Base-by-base conservation (phyloP, 108 stramenopile genomes). In the Epipyxis sp. region DNA sequence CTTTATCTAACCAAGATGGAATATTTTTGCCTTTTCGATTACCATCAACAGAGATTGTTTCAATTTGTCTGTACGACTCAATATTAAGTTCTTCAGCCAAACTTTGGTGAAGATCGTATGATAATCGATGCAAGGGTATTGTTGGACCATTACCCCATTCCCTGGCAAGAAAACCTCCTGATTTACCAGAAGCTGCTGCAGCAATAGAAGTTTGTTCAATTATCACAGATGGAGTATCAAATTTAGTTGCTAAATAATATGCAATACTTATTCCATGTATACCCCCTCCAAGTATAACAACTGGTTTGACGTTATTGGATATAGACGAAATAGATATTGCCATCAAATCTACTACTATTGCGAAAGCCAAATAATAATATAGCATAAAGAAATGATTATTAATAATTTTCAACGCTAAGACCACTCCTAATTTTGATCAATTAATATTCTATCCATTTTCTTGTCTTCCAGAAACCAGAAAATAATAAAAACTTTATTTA, bases 101-200 rank as follows among this genome's bases (percentile, higher is more conserved):
- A 20, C 84, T 74, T 59, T 86, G 86, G 79, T 93, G 92, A 87
- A 93, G 84, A 71, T 92, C 92, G 80, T 94, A 95, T 0, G 89
- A 84, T 30, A 59, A 43, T 27, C 84, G 82, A 59, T 90, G 89
- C 59, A 92, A 71, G 40, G 77, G 76, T 37, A 82, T 69, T 10
- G 88, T 69, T 0, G 83, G 79, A 32, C 83, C 80, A 71, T 88
- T 84, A 34, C 87, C 87, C 92, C 92, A 92, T 78, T 86, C 81
- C 43, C 91, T 84, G 0, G 94, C 94, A 87, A 94, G 91, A 77
- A 94, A 94, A 3, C 94, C 94, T 37, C 94, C 94, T 0, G 91
- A 91, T 79, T 95, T 95, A 2, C 94, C 94, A 59, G 85, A 87
- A 10, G 94, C 94, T 3, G 93, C 93, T 3, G 89, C 83, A 1